Evolutionary conservation across 2,329 filamentous ascomycete species (phyloP).

Genomic region (Curvularia eragrostidis): DNA sequence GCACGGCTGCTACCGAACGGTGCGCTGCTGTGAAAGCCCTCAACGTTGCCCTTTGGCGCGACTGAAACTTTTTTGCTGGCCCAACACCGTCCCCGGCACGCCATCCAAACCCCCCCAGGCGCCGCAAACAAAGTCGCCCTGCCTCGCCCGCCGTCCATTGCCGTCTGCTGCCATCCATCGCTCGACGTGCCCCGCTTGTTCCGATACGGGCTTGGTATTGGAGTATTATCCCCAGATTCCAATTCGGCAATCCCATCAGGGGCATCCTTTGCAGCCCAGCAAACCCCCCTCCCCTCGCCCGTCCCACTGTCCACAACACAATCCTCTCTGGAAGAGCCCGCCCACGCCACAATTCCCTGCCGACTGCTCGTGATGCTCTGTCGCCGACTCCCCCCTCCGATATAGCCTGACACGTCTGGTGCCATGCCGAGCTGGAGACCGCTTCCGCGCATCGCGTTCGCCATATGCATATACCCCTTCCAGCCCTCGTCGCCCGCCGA

Average conservation of each 20-base stretch:
- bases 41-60: slow-evolving; percentile 8
- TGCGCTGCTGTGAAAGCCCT: slow-evolving; percentile 7
- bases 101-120: slow-evolving; percentile 1
- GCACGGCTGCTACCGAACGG: slow-evolving; percentile 23
- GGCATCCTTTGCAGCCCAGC: slow-evolving; percentile 20
- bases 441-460: slow-evolving; percentile 95
- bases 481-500: slow-evolving; percentile 84
- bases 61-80: slow-evolving; percentile 13
- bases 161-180: background rate
- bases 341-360: slow-evolving; percentile 1
- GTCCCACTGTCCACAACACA: background rate
- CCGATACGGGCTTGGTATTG: slow-evolving; percentile 8
- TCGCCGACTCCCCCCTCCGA: slow-evolving; percentile 30
- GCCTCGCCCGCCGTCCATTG: background rate
- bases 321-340: slow-evolving; percentile 11
- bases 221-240: slow-evolving; percentile 19
- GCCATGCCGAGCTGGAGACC: slow-evolving; percentile 78
- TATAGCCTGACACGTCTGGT: slow-evolving; percentile 41
- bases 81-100: slow-evolving; percentile 4
- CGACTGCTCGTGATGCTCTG: slow-evolving; percentile 42
- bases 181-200: slow-evolving; percentile 18
- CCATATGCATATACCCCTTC: slow-evolving; percentile 95
- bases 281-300: background rate
- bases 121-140: slow-evolving; percentile 5
- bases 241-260: slow-evolving; percentile 20